Evolutionary conservation across 2,329 filamentous ascomycete species (phyloP).

Genomic region (Pseudogymnoascus sp.): DNA sequence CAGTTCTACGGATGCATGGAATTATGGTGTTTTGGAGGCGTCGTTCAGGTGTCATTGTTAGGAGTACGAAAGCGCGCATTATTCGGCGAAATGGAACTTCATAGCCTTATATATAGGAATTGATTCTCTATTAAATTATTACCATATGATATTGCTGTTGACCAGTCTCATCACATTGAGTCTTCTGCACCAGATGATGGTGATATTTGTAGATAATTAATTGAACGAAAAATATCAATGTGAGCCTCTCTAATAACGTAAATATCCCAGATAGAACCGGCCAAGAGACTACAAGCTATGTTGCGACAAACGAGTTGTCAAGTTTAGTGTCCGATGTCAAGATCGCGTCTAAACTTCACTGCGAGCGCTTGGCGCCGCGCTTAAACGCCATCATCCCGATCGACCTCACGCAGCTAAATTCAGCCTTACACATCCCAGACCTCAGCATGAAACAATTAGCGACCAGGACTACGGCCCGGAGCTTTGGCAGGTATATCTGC

Average conservation of each 20-base stretch:
- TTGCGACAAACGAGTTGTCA: neutral
- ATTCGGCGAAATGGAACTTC: slow-evolving; percentile 6
- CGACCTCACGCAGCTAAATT: neutral
- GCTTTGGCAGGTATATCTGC: slow-evolving; percentile 21
- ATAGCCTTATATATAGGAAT: slow-evolving; percentile 1
- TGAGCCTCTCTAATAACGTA: neutral
- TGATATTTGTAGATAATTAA: neutral
- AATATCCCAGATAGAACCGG: neutral
- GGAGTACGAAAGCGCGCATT: slow-evolving; percentile 5
- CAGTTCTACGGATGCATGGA: slow-evolving; percentile 14
- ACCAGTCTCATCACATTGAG: neutral
- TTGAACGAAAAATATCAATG: neutral
- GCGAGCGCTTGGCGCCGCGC: neutral
- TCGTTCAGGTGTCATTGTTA: slow-evolving; percentile 1
- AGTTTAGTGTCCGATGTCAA: neutral
- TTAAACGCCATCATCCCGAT: neutral
- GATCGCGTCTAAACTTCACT: neutral
- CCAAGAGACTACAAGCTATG: neutral
- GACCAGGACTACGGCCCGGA: slow-evolving; percentile 10
- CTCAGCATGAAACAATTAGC: slow-evolving; percentile 3
- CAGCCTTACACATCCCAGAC: neutral
- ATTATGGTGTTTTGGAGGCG: slow-evolving; percentile 13
- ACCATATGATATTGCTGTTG: neutral
- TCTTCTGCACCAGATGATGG: neutral
- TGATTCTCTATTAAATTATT: slow-evolving; percentile 5